Evolutionary conservation across 163 green algal species (phyloP), one percentile per base, ranked within the genome.

Genomic region (Scenedesmus sp.): DNA sequence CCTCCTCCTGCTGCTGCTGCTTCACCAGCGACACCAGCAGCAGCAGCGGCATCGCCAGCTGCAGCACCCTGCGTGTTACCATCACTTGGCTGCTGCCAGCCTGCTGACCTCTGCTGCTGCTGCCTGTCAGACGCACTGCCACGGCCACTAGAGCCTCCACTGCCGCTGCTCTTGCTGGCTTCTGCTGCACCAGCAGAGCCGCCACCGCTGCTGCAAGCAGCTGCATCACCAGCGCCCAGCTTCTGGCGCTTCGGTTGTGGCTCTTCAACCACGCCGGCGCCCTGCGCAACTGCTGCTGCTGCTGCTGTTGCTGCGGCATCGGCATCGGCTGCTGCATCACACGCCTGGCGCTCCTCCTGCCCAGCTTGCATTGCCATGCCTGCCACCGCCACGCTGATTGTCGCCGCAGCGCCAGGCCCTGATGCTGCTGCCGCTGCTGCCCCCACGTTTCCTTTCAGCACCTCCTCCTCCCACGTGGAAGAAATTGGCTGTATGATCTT

Each of bases 401-500:
- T 59, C 55, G 82, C 56, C 2, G 83, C 83, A 13, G 83, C 26
- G 9, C 56, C 83, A 46, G 34, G 34, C 34, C 34, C 34, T 46
- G 34, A 46, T n/a, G 62, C 84, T 82, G 88, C 88, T 26, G 77
- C 88, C 81, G 70, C 76, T 57, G 76, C 76, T 86, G 70, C 54
- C 34, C 46, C 60, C 3, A 3, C 62, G 10, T 18, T 56, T 5
- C 34, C 4, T 12, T 18, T 57, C 59, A 93, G 70, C 26, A 62
- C 91, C 62, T 94, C 93, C 59, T 93, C 77, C 55, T 88, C 88
- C 93, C 93, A 95, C 1, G 93, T 84, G 0, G 34, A 20, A 15
- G 84, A 91, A 55, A 95, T 95, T 15, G 93, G 93, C 86, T 95
- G 93, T 46, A 95, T 95, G 55, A 95, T 95, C 52, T 90, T 90